phyloP scores from a whole-genome alignment of 106 monocot species.

The Amphibolis antarctica region DNA sequence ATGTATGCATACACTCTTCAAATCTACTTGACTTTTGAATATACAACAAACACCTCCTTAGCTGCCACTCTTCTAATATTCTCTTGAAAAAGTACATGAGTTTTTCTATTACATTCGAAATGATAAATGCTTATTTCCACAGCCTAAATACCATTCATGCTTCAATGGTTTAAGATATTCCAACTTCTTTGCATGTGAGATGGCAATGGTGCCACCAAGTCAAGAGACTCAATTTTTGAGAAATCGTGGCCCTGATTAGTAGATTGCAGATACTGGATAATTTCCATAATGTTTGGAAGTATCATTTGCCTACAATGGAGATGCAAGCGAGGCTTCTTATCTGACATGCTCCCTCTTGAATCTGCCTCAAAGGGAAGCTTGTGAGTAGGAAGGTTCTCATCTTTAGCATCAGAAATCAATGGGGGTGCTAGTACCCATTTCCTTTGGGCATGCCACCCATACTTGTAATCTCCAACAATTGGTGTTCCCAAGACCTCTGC shows the following conservation, averaged over 20 bases:
- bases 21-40: too few species aligned
- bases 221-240: constrained; percentile 39
- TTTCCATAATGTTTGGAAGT: constrained; percentile 48
- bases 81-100: too few species aligned
- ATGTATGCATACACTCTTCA: too few species aligned
- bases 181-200: constrained; percentile 72
- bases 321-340: constrained; percentile 51
- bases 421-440: constrained; percentile 30
- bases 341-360: constrained; percentile 39
- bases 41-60: too few species aligned
- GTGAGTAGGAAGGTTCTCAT: constrained; percentile 4
- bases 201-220: constrained; percentile 65
- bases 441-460: constrained; percentile 58
- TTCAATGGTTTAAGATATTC: constrained; percentile 30
- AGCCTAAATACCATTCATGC: too few species aligned
- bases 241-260: constrained; percentile 18
- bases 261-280: constrained; percentile 20
- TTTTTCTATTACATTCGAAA: too few species aligned
- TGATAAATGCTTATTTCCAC: too few species aligned
- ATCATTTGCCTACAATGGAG: constrained; percentile 82
- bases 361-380: constrained; percentile 48
- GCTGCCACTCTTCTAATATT: too few species aligned
- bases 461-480: constrained; percentile 88
- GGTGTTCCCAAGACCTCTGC: constrained; percentile 79
- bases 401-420: not conserved